Base-by-base conservation (phyloP, 1,284 basidiomycete genomes). In the Malassezia slooffiae region DNA sequence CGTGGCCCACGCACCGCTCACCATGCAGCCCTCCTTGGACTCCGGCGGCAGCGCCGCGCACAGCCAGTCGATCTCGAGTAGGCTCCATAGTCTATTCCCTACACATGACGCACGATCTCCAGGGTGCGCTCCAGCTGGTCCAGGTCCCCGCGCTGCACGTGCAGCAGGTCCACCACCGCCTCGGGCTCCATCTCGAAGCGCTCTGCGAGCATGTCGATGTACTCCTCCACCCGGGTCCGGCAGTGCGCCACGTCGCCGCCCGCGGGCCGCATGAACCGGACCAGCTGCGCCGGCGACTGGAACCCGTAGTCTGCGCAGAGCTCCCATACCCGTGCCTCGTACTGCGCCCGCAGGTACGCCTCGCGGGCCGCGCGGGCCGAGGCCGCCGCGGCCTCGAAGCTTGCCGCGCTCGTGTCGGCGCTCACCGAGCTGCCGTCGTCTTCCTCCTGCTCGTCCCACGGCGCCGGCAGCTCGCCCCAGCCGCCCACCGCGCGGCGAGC, bases 291-390 rank as follows among this genome's bases (percentile, higher is more conserved):
- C 19, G 46, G 46, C 22, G 34, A 29, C 17, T 21, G 29, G n/a
- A 48, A 16, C 15, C 40, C 46, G 35, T 33, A 48, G n/a, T 43
- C 40, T 17, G 24, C 41, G 33, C 46, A 48, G 17, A 48, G 22
- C 23, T 33, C 41, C 40, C 40, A 43, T 8, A 48, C 40, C n/a
- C 33, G 46, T 23, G 46, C 46, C 27, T 43, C 36, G 35, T 43
- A 48, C 39, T 22, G n/a, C 3, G 45, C 45, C 8, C 45, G 45
- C 5, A n/a, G n/a, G n/a, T n/a, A n/a, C n/a, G n/a, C n/a, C n/a
- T n/a, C n/a, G n/a, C n/a, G n/a, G n/a, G n/a, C n/a, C n/a, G n/a
- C n/a, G n/a, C n/a, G n/a, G n/a, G n/a, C n/a, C n/a, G n/a, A n/a
- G n/a, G n/a, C n/a, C n/a, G n/a, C n/a, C n/a, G n/a, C n/a, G n/a